These are phyloP conservation scores for Lactarius psammicola DNA, from an alignment of 768 basidiomycete genomes.

Conservation along the genomic window DNA sequence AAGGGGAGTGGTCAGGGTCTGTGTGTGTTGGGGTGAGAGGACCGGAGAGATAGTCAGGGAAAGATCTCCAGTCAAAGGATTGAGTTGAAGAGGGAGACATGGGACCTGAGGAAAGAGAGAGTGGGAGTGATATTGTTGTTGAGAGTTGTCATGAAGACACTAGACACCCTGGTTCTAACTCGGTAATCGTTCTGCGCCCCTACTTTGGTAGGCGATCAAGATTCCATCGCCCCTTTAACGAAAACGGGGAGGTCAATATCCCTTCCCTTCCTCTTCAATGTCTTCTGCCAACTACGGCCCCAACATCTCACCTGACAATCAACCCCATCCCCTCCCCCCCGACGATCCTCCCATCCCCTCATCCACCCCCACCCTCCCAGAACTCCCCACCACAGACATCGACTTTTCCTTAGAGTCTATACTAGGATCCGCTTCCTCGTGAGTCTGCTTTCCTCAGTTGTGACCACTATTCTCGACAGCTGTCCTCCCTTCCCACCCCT, in stretches of 20 bases:
- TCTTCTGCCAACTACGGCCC: neutral
- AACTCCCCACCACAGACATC: constrained; percentile 11
- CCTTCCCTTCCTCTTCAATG: neutral
- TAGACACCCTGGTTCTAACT: constrained; percentile 1
- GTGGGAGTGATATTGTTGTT: neutral
- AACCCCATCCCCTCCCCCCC: neutral
- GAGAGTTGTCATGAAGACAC: constrained; percentile 16
- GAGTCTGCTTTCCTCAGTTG: constrained; percentile 1
- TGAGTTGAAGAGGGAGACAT: constrained; percentile 20
- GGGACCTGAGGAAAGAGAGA: too few species aligned
- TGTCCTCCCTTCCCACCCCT: too few species aligned
- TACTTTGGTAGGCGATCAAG: neutral
- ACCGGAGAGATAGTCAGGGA: constrained; percentile 19
- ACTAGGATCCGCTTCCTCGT: constrained; percentile 25
- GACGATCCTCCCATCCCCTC: neutral
- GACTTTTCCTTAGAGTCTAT: constrained; percentile 23
- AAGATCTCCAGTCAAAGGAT: constrained; percentile 21
- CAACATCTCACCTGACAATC: constrained; percentile 3
- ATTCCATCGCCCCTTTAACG: neutral
- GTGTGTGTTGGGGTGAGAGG: constrained; percentile 8
- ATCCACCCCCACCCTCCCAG: constrained; percentile 14
- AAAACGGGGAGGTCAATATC: neutral
- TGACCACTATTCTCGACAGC: neutral
- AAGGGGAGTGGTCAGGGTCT: constrained; percentile 10
- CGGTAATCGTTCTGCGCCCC: neutral